A percentile compares a stretch with the other conserved stretches of the same genome.
Evolutionary conservation across 305 asterid species (phyloP).

Genomic region (Stenogyne calaminthoides): DNA sequence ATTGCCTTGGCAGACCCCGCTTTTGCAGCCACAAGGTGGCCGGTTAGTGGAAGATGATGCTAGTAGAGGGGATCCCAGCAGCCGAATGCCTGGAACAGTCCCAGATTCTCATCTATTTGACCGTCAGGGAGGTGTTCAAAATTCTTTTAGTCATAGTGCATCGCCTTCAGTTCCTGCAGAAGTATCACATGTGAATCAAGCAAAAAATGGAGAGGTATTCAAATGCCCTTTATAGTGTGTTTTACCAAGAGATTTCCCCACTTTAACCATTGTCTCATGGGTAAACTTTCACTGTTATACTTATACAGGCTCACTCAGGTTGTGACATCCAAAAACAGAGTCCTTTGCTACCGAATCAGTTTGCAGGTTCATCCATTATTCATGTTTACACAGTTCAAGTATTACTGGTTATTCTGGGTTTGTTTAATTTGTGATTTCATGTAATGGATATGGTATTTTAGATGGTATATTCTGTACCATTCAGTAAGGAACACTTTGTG

Average conservation of each 20-base stretch:
- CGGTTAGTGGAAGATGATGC: constrained; percentile 64
- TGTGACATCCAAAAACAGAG: constrained; percentile 51
- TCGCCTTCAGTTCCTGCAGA: constrained; percentile 46
- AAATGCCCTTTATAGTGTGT: constrained; percentile 16
- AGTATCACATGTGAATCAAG: constrained; percentile 42
- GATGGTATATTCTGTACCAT: neutral
- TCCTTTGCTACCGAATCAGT: constrained; percentile 41
- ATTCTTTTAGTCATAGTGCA: constrained; percentile 46
- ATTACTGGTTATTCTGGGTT: constrained; percentile 1
- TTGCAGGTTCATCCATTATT: constrained; percentile 43
- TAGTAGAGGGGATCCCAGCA: constrained; percentile 42
- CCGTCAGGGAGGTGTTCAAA: constrained; percentile 53
- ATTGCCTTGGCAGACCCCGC: constrained; percentile 59
- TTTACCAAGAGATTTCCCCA: neutral
- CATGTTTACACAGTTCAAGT: neutral
- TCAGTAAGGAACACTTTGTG: neutral
- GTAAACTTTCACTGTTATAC: constrained; percentile 16
- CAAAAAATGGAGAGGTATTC: constrained; percentile 68
- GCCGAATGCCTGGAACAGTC: constrained; percentile 47
- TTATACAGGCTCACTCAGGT: constrained; percentile 45
- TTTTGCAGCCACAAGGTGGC: constrained; percentile 62
- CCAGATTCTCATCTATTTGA: constrained; percentile 52
- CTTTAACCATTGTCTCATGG: constrained; percentile 14
- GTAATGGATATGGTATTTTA: constrained; percentile 2
- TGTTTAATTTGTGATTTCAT: constrained; percentile 16